Conservation (phyloP, 306 rosid species). For the Castanea crenata region DNA sequence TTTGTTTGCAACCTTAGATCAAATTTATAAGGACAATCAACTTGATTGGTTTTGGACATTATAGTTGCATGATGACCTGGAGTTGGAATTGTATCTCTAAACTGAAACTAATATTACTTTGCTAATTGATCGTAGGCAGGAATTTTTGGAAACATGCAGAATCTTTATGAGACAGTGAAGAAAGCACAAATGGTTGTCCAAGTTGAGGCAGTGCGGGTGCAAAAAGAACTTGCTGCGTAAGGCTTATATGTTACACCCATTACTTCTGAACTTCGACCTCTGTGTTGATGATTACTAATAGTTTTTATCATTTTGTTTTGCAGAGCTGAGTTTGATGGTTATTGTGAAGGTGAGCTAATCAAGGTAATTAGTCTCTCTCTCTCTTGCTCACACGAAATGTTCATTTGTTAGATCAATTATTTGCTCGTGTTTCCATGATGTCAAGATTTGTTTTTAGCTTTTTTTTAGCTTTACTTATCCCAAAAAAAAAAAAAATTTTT, state of each 20-base stretch:
- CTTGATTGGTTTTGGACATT: not conserved
- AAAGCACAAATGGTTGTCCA: slow-evolving; percentile 87
- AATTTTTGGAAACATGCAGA: slow-evolving; percentile 76
- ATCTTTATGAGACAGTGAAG: slow-evolving; percentile 75
- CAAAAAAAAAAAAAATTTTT: no score
- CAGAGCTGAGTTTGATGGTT: slow-evolving; percentile 90
- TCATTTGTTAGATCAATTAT: no score
- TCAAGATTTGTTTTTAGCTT: not conserved
- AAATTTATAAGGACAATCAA: not conserved
- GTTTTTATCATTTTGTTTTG: slow-evolving; percentile 23
- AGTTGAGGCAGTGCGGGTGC: slow-evolving; percentile 82
- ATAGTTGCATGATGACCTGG: not conserved
- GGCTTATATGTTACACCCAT: slow-evolving; percentile 25
- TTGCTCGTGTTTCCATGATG: not conserved
- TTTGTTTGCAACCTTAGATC: not conserved
- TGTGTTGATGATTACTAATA: not conserved
- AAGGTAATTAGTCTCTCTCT: slow-evolving; percentile 46
- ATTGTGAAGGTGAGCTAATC: slow-evolving; percentile 76
- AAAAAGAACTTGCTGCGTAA: slow-evolving; percentile 82
- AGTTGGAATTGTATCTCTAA: not conserved
- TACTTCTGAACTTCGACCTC: slow-evolving; percentile 5
- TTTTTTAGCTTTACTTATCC: no score
- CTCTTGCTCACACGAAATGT: not conserved
- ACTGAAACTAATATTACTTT: slow-evolving; percentile 18
- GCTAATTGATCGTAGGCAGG: slow-evolving; percentile 57